phyloP scores from a whole-genome alignment of 176 grass and related monocot species.

The Ampelocalamus luodianensis region DNA sequence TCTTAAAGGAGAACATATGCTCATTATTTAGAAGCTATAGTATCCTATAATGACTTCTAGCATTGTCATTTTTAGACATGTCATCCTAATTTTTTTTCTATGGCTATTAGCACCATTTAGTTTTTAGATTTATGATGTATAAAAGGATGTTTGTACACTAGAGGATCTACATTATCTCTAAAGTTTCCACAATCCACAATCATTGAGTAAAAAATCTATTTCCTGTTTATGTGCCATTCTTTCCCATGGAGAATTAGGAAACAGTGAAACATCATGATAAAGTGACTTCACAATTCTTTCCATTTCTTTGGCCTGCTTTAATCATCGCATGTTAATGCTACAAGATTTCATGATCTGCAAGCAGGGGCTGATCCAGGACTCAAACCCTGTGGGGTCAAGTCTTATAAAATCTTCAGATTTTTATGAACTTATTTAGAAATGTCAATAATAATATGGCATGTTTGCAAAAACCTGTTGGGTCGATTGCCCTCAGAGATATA shows the following conservation, averaged over 20 bases:
- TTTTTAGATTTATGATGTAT: constrained; percentile 22
- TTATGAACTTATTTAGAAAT: not conserved
- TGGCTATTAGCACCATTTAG: not conserved
- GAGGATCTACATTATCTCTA: not conserved
- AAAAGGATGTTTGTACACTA: not conserved
- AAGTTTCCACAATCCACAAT: not conserved
- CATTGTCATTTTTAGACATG: constrained; percentile 5
- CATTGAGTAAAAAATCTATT: not conserved
- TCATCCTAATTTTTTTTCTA: not conserved
- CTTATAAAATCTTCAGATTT: not conserved
- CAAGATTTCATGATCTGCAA: constrained; percentile 1
- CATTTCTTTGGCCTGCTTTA: constrained; percentile 21
- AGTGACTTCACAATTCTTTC: not conserved
- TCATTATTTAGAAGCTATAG: not conserved
- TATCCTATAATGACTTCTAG: not conserved
- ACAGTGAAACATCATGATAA: not conserved
- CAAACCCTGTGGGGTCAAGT: not conserved
- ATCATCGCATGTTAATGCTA: constrained; percentile 21
- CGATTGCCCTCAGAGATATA: not conserved
- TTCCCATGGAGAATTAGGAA: constrained; percentile 18
- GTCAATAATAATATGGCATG: not conserved
- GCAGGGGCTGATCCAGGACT: not conserved
- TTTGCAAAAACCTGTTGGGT: not conserved
- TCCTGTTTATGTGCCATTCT: not conserved
- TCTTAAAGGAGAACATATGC: not conserved